Conservation (phyloP, 768 basidiomycete genomes). For the Hemileccinum rubropunctum region DNA sequence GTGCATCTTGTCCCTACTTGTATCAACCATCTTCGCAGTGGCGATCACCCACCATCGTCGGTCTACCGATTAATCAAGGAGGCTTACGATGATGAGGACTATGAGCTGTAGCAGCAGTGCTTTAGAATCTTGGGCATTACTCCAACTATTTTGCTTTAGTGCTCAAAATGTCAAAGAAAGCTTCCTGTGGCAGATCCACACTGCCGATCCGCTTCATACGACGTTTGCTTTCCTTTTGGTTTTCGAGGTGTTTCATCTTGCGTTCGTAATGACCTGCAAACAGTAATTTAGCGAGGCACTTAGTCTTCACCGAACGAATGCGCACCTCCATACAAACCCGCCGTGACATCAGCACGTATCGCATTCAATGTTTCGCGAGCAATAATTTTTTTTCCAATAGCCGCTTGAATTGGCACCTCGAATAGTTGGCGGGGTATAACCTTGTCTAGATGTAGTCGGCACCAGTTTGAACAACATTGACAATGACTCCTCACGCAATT, state of each 20-base stretch:
- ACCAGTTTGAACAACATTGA: not conserved
- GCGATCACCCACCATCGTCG: conserved; percentile 94
- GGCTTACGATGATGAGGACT: conserved; percentile 93
- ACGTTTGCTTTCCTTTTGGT: conserved; percentile 92
- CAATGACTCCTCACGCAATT: conserved; percentile 66
- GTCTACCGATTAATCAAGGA: conserved; percentile 92
- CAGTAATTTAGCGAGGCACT: not conserved
- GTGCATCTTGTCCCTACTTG: not conserved
- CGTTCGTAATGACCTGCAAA: conserved; percentile 83
- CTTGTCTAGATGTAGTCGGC: conserved; percentile 51
- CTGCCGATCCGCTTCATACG: conserved; percentile 85
- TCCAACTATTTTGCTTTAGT: conserved; percentile 40
- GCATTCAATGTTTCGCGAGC: conserved; percentile 88
- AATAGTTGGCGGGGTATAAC: conserved; percentile 92
- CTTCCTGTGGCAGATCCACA: conserved; percentile 91
- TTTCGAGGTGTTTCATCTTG: conserved; percentile 83
- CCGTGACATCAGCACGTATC: conserved; percentile 88
- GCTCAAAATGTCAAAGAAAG: conserved; percentile 88
- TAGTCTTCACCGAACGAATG: not conserved
- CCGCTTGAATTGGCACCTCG: conserved; percentile 95
- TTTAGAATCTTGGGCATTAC: not conserved
- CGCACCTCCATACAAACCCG: conserved; percentile 86
- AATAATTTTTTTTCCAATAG: conserved; percentile 80
- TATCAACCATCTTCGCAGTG: conserved; percentile 46
- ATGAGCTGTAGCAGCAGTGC: conserved; percentile 50